Evolutionary conservation across 306 rosid genomes (phyloP), one percentile per base, ranked within the genome.

Genomic region (Cucurbita maxima): DNA sequence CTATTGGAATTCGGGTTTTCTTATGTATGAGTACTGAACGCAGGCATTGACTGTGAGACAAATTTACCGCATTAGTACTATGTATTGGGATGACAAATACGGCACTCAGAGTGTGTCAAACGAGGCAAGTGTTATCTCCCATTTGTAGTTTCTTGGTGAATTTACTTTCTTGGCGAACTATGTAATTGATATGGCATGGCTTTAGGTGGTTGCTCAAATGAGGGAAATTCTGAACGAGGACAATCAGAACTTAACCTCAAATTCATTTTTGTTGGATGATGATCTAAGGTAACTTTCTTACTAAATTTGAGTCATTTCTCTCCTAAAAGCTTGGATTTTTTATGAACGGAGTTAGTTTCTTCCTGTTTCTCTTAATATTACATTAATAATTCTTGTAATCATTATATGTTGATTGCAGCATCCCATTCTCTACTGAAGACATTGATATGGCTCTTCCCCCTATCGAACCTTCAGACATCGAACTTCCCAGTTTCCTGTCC

Each of bases 71-170:
- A 91, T 94, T 74, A 94, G 97, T 87, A 94, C 99, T 0, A 89
- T 94, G 99, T 94, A 89, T 84, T 94, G 99, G 97, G 99, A 94
- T 88, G 99, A 94, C 91, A 94, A 94, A 83, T 89, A 94, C 53
- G 96, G 97, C 82, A 91, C 99, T 58, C 99, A 88, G 83, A 94
- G 97, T 59, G 99, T 94, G 58, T 94, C 99, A 76, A 94, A 89
- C 40, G 97, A 94, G 99, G 97, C 86, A 91, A 75, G 99, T 84
- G 74, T 52, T 82, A 73, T 70, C 56, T 78, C 22, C 55, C 45
- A 75, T 88, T n/a, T 40, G 34, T 48, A 53, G 40, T 71, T 25
- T 15, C 62, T 77, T 66, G 15, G 15, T 69, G 30, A 61, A 51
- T 53, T 61, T 37, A 8, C 34, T 62, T 47, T 61, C 41, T 11